Evolutionary conservation across 257 asterid species (phyloP), one percentile per base, ranked within the genome.

Genomic region (Leonotis leonurus): DNA sequence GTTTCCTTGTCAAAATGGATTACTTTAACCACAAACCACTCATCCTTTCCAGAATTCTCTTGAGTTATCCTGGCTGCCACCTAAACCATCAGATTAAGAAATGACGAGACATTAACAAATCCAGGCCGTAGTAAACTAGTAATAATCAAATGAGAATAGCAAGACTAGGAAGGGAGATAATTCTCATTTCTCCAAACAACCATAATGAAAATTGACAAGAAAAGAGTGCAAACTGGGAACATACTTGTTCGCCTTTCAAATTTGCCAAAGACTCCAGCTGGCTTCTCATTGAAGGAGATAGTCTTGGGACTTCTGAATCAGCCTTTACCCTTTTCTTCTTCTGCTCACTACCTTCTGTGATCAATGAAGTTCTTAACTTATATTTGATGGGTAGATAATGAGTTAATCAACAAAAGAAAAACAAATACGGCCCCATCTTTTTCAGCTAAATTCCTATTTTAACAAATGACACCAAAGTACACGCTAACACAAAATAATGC

Each of bases 21-120:
- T 56, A 93, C 99, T 85, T 89, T 93, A 68, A 90, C 97, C 62
- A 93, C 89, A 65, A 93, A 74, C 99, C 97, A 93, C 73, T 89
- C 99, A 62, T 93, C 96, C 70, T 93, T 93, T 52, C 83, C 95
- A 21, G 87, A 83, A 63, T 85, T 96, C 68, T 85, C 99, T 77
- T 80, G 94, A 51, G 77, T 78, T 68, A 93, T 89, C 82, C 88
- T 88, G 58, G 97, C 97, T 48, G 99, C 97, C 55, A 93, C 99
- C 99, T 89, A 76, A 62, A 59, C 29, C 14, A 37, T 12, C 36
- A 59, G 32, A 26, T n/a, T 52, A 56, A 45, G 32, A 46, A 68
- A 9, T 40, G 41, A 50, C 50, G 46, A 10, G 30, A 17, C 22
- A 26, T 18, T 39, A 39, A 49, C 16, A 27, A 32, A 20, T 39